Percentiles rank a stretch among this genome's conserved stretches.
Conservation (phyloP, 192 early-diverging fungal species). For the Lunasporangiospora selenospora region DNA sequence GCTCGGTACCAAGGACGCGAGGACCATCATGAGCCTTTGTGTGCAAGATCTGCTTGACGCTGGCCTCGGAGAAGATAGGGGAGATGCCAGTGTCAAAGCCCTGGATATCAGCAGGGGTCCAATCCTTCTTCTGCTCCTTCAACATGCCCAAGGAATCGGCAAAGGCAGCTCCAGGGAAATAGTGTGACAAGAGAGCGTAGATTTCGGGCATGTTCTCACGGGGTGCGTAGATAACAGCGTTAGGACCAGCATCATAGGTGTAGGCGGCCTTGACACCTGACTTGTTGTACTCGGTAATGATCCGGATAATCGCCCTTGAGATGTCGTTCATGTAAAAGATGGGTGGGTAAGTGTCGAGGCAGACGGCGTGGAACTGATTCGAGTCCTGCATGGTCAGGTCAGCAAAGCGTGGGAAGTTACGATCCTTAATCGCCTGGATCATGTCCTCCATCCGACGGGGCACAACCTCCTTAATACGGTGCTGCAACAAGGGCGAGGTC, state of each 20-base stretch:
- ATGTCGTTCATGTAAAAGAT: constrained; percentile 98
- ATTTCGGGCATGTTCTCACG: constrained; percentile 85
- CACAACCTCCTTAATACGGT: constrained; percentile 87
- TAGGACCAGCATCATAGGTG: constrained; percentile 99
- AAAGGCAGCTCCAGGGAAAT: constrained; percentile 81
- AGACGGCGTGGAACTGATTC: constrained; percentile 99
- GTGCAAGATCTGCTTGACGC: constrained; percentile 88
- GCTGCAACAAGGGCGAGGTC: constrained; percentile 85
- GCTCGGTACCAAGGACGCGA: constrained; percentile 68
- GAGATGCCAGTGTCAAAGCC: constrained; percentile 61
- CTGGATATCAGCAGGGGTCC: constrained; percentile 49
- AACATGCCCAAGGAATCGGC: constrained; percentile 57
- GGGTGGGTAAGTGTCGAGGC: constrained; percentile 98
- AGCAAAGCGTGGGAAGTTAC: constrained; percentile 92
- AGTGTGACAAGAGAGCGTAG: constrained; percentile 80
- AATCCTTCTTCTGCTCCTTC: constrained; percentile 33
- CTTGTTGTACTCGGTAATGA: constrained; percentile 89
- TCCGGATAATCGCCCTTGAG: constrained; percentile 83
- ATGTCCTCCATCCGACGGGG: constrained; percentile 91
- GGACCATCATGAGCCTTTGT: constrained; percentile 94
- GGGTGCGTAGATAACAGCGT: constrained; percentile 94
- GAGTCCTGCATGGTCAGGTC: constrained; percentile 97
- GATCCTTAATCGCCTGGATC: constrained; percentile 79
- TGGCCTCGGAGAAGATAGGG: constrained; percentile 68
- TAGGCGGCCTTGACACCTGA: constrained; percentile 84